These are phyloP conservation scores for Eucalyptus curtisii DNA, from an alignment of 345 rosid genomes.

Conservation along the genomic window DNA sequence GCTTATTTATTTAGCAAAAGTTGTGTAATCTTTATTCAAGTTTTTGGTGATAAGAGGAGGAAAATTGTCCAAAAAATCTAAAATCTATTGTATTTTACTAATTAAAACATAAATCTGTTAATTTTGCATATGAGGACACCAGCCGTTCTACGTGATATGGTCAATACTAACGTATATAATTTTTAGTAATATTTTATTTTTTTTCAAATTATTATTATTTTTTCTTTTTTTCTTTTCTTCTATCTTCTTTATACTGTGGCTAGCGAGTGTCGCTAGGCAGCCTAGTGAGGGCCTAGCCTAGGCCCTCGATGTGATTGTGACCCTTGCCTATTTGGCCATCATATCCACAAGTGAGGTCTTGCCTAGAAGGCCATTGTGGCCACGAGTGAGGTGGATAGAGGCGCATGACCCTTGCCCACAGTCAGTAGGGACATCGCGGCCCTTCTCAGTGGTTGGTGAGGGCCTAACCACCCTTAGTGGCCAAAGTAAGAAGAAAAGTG, in stretches of 20 bases:
- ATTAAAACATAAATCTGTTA: no score
- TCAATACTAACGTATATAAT: accelerated
- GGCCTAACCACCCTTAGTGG: no score
- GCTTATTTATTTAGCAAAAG: neutral
- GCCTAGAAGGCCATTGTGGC: neutral
- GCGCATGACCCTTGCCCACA: accelerated
- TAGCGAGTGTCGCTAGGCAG: accelerated
- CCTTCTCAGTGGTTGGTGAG: no score
- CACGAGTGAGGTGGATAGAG: neutral
- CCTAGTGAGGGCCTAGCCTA: no score
- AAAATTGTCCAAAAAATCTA: neutral
- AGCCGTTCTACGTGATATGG: accelerated
- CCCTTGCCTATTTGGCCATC: neutral
- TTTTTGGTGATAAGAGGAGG: neutral
- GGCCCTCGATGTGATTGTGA: accelerated
- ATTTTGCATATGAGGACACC: accelerated
- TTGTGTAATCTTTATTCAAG: neutral
- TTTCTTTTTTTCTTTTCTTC: no score
- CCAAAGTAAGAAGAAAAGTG: no score
- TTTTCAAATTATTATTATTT: accelerated
- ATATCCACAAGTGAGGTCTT: neutral
- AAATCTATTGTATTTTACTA: no score
- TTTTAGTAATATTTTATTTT: no score
- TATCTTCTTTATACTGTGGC: accelerated
- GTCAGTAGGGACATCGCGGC: accelerated